Conservation (phyloP, 2,329 filamentous ascomycete genomes). For the Sporothrix globosa region DNA sequence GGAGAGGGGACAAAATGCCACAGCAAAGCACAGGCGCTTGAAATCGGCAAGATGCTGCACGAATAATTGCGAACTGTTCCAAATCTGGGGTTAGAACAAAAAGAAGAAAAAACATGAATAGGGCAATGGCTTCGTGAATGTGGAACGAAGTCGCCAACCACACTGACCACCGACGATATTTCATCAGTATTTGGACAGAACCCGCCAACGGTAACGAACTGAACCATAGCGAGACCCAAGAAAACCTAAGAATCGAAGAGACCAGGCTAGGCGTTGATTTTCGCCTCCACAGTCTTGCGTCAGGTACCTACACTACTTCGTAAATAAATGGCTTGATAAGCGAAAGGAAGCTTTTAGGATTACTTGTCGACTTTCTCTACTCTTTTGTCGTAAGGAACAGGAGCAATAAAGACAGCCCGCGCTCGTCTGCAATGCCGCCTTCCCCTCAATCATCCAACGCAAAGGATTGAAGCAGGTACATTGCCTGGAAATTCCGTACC, state of each 20-base stretch:
- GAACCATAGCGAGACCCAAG: background rate
- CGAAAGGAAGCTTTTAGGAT: background rate
- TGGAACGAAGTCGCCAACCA: background rate
- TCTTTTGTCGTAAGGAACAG: too few relatives aligned
- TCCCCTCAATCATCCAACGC: background rate
- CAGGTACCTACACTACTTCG: background rate
- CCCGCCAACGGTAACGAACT: too few relatives aligned
- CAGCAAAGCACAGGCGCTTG: constrained; percentile 7
- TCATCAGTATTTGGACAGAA: too few relatives aligned
- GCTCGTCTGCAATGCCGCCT: too few relatives aligned
- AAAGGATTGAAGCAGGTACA: constrained; percentile 2
- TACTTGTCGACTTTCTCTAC: background rate
- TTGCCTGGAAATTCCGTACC: background rate
- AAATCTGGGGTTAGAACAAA: too few relatives aligned
- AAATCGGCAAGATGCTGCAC: constrained; percentile 18
- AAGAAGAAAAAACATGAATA: too few relatives aligned
- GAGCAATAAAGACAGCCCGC: too few relatives aligned
- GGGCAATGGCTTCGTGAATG: background rate
- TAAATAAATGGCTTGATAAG: too few relatives aligned
- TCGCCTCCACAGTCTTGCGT: constrained; percentile 10
- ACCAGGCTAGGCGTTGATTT: background rate
- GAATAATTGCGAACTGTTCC: background rate
- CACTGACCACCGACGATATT: too few relatives aligned
- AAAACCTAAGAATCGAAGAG: background rate
- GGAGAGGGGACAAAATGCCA: background rate